Base-by-base conservation (phyloP, 176 grass and related monocot genomes). In the Aegilops speltoides region DNA sequence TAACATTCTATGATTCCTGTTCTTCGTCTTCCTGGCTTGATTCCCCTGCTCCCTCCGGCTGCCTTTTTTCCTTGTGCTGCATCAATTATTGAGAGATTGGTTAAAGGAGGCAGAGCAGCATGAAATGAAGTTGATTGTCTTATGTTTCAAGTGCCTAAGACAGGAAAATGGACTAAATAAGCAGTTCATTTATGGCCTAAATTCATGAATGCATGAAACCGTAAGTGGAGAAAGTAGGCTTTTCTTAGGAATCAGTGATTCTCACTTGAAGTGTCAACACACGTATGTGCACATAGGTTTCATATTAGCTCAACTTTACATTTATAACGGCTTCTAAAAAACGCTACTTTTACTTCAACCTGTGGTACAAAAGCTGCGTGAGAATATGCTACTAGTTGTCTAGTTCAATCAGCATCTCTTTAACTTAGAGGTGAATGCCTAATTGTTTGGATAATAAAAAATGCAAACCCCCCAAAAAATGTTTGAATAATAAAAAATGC, bases 51-150 rank as follows among this genome's bases (percentile, higher is more conserved):
- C 69, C 62, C 25, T 73, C 81, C 1, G 4, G 25, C 48, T 76
- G 25, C 61, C 41, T 80, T 79, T 87, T 85, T 68, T 80, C 80
- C 61, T 87, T 84, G 75, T 12, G 38, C 84, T 87, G 84, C 75
- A 71, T 63, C 61, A 22, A 45, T 74, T 76, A 87, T 80, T 37
- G 76, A 15, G 79, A 68, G 36, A 50, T 22, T 63, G 16, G 11
- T 74, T 75, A 82, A 24, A 80, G 33, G 61, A 81, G 67, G 6
- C 31, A 57, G 14, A 65, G 75, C 16, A 50, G 29, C 56, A 76
- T 52, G 17, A 62, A 82, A n/a, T 73, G 10, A 38, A 78, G 20
- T 14, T n/a, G 62, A 66, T 79, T 83, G 31, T 20, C 64, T 34
- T 68, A 73, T 2, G 32, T 59, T 59, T 40, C 24, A 77, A 62